Evolutionary conservation across 106 monocot genomes (phyloP), one percentile per base, ranked within the genome.

Genomic region (Acorus calamus): DNA sequence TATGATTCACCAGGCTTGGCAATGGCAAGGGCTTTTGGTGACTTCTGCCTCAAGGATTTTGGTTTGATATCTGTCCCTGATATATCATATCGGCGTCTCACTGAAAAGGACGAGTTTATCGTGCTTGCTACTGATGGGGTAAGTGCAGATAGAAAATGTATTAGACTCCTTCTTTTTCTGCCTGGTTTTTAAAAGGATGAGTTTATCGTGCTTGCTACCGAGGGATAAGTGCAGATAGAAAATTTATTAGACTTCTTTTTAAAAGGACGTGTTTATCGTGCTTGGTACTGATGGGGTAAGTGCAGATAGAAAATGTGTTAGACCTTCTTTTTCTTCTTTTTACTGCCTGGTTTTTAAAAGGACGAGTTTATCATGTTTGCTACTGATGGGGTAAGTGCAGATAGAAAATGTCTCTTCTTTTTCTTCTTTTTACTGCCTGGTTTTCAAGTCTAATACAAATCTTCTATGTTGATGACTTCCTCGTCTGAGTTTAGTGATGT

Each of bases 91-190:
- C 50, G 80, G 28, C 70, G 42, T 8, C 61, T 87, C 42, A 83
- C 77, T 53, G 68, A 74, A 12, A 80, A 52, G 14, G 87, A 83
- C 56, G 77, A 83, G 50, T 87, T 87, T 53, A 52, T 87, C 46
- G 69, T 87, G 49, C 54, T 87, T 44, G 87, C 87, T 8, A 80
- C 83, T 13, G 87, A 87, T 72, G 87, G 87, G 83, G 87, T 87
- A 67, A 69, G 66, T 4, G 2, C 28, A 56, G 52, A 53, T 41
- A 13, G 28, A 49, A 4, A 53, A 11, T 54, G n/a, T 12, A 28
- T 66, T 2, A 3, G 42, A 5, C 28, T 59, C 44, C 52, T 3
- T n/a, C 44, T 50, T 53, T 8, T 6, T n/a, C 42, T 14, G 28
- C 2, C 28, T 42, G 9, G 42, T 44, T 9, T 59, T 11, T 44